A percentile compares a stretch with the other conserved stretches of the same genome.
phyloP scores from a whole-genome alignment of 257 asterid genomes.

The Hygrophila difformis region DNA sequence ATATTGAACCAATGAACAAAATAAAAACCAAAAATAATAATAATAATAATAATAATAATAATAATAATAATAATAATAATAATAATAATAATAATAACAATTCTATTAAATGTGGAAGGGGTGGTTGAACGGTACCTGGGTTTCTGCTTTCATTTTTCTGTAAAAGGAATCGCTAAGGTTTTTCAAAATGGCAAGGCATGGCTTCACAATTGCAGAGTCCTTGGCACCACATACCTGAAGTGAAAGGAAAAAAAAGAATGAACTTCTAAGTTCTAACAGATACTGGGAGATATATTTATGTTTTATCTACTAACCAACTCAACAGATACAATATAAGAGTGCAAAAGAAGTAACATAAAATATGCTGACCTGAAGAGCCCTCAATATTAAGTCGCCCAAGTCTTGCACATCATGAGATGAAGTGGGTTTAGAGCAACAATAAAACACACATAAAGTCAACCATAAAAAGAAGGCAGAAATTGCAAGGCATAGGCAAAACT shows the following conservation, averaged over 20 bases:
- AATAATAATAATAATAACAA: no score
- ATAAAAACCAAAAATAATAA: no score
- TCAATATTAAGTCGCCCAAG: conserved; percentile 33
- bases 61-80: no score
- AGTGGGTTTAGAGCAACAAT: conserved; percentile 44
- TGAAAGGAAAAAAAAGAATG: conserved; percentile 12
- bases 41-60: no score
- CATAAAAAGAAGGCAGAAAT: not conserved
- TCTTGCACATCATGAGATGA: conserved; percentile 32
- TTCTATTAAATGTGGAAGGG: not conserved
- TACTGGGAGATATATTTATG: conserved; percentile 1
- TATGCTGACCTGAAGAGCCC: conserved; percentile 59
- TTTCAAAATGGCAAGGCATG: conserved; percentile 63
- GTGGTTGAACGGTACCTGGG: conserved; percentile 50
- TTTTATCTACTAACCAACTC: no score
- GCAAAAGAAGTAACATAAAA: conserved; percentile 9
- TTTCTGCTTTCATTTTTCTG: conserved; percentile 45
- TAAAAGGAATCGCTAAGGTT: conserved; percentile 53
- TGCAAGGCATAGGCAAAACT: conserved; percentile 4
- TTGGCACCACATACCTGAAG: conserved; percentile 46
- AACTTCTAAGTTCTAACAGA: conserved; percentile 13
- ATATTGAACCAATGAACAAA: no score
- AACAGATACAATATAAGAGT: no score
- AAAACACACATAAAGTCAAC: conserved; percentile 10
- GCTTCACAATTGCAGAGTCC: conserved; percentile 47